Evolutionary conservation across 2,329 filamentous ascomycete species (phyloP).

Genomic region (Mycogone perniciosa): DNA sequence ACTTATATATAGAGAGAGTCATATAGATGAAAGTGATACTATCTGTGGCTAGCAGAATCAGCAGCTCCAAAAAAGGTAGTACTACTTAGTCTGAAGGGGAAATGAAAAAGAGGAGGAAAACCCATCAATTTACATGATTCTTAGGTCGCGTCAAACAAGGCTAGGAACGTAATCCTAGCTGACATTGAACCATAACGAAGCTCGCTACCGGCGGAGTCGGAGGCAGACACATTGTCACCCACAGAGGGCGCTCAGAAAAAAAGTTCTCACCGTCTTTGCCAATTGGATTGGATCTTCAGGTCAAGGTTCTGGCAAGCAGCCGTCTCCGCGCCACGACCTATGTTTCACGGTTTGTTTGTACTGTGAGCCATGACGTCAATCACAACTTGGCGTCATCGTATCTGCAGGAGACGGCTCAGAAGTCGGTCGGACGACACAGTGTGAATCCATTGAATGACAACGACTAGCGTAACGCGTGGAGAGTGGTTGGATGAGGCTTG

Average conservation of each 20-base stretch:
- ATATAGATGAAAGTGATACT: not conserved
- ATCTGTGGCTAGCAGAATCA: not conserved
- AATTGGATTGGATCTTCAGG: too few relatives aligned
- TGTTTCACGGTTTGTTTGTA: not conserved
- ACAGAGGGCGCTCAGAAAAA: too few relatives aligned
- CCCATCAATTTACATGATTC: not conserved
- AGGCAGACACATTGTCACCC: too few relatives aligned
- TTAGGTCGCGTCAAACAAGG: too few relatives aligned
- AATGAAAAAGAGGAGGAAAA: not conserved
- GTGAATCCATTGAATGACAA: not conserved
- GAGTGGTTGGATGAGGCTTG: not conserved
- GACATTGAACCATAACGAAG: too few relatives aligned
- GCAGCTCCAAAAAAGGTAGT: not conserved
- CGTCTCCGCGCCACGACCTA: not conserved
- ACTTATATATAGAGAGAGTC: not conserved
- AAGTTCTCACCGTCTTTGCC: too few relatives aligned
- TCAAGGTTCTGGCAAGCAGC: too few relatives aligned
- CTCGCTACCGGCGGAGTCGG: too few relatives aligned
- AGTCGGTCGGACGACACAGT: not conserved
- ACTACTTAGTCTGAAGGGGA: not conserved
- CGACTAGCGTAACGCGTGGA: not conserved
- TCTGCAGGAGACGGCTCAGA: not conserved
- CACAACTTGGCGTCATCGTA: not conserved
- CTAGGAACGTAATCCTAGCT: too few relatives aligned
- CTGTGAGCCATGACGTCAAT: slow-evolving; percentile 6